Evolutionary conservation across 371 early-diverging fungal species (phyloP).

Genomic region (Dinochytrium kinnereticum): DNA sequence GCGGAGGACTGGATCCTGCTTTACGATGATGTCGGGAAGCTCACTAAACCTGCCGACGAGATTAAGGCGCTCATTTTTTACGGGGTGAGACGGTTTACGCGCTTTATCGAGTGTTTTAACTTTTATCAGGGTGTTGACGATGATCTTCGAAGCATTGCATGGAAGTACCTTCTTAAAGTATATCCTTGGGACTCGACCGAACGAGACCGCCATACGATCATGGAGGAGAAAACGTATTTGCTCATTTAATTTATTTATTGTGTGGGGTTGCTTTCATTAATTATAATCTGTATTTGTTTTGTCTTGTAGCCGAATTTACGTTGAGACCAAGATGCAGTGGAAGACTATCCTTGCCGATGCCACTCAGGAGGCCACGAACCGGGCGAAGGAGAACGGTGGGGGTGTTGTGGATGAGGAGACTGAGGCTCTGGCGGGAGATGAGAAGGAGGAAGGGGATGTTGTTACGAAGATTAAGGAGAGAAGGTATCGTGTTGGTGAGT

Average conservation of each 20-base stretch:
- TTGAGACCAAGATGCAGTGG: slow-evolving; percentile 79
- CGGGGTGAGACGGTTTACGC: slow-evolving; percentile 46
- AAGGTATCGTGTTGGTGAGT: slow-evolving; percentile 76
- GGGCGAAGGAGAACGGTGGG: slow-evolving; percentile 22
- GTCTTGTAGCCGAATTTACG: slow-evolving; percentile 73
- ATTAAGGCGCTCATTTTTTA: slow-evolving; percentile 71
- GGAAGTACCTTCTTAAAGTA: slow-evolving; percentile 86
- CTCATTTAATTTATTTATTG: background rate
- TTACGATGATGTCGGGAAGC: slow-evolving; percentile 69
- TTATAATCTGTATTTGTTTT: too few species aligned
- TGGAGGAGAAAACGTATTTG: slow-evolving; percentile 6
- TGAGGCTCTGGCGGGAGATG: slow-evolving; percentile 51
- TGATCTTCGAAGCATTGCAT: slow-evolving; percentile 84
- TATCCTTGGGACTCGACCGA: slow-evolving; percentile 87
- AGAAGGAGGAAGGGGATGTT: slow-evolving; percentile 52
- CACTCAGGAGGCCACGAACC: slow-evolving; percentile 2
- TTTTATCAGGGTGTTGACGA: slow-evolving; percentile 68
- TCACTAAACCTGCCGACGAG: slow-evolving; percentile 57
- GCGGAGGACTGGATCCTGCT: slow-evolving; percentile 79
- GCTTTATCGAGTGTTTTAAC: background rate
- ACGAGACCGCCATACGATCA: slow-evolving; percentile 64
- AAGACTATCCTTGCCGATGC: slow-evolving; percentile 58
- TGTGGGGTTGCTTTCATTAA: too few species aligned
- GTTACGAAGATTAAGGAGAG: slow-evolving; percentile 70
- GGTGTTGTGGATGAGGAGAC: slow-evolving; percentile 38